These are phyloP conservation scores for Micractinium conductrix DNA, from an alignment of 139 green algal genomes.

Conservation along the genomic window DNA sequence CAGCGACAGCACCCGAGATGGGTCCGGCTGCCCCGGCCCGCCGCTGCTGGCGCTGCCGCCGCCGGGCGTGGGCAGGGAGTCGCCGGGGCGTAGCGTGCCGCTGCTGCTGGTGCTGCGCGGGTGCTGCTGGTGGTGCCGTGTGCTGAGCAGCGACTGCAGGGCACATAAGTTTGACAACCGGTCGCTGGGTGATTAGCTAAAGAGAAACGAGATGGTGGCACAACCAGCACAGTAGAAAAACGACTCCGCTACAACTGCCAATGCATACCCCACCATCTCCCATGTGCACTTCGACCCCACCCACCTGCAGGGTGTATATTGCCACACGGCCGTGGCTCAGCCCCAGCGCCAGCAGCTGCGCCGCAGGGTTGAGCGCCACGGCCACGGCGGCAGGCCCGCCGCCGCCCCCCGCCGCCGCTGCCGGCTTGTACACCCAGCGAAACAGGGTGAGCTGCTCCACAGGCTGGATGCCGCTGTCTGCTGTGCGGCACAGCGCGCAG, in stretches of 20 bases:
- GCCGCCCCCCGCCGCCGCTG: not conserved
- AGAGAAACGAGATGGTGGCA: too few species aligned
- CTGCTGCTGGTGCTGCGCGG: not conserved
- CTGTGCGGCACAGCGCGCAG: conserved; percentile 44
- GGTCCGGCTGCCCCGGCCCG: conserved; percentile 28
- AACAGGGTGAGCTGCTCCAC: conserved; percentile 42
- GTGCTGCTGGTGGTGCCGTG: not conserved
- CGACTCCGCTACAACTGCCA: too few species aligned
- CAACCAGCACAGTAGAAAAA: too few species aligned
- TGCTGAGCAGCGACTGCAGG: conserved; percentile 18
- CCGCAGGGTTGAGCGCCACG: conserved; percentile 27
- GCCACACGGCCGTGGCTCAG: conserved; percentile 64
- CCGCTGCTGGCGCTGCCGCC: conserved; percentile 19
- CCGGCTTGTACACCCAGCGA: conserved; percentile 37
- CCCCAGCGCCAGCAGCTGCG: conserved; percentile 77
- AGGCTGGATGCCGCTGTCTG: conserved; percentile 38
- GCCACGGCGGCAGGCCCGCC: conserved; percentile 27
- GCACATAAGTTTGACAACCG: too few species aligned
- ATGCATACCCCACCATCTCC: too few species aligned
- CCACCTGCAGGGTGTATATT: conserved; percentile 71
- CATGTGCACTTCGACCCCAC: too few species aligned
- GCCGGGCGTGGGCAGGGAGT: not conserved
- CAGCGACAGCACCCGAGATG: conserved; percentile 68
- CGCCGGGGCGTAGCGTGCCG: not conserved
- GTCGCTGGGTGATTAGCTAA: too few species aligned